A percentile compares a stretch with the other conserved stretches of the same genome.
These are phyloP conservation scores for Carex parvula DNA, from an alignment of 176 grass and related monocot species.

Conservation along the genomic window DNA sequence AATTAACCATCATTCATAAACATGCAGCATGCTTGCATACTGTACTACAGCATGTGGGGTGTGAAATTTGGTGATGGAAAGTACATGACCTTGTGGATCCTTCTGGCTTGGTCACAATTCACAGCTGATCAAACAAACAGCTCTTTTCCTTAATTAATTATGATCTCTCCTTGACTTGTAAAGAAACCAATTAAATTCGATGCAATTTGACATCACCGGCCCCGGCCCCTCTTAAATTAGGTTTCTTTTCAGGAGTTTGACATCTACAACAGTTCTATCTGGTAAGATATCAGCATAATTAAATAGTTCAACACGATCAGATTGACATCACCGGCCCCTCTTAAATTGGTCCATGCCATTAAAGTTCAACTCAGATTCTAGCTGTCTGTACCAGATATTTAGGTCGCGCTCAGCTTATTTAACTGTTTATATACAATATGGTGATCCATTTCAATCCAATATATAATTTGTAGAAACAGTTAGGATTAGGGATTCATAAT, in stretches of 20 bases:
- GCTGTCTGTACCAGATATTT: too few species aligned
- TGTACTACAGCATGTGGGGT: not conserved
- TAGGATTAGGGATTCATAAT: too few species aligned
- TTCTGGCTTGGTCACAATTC: not conserved
- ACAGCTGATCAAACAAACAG: not conserved
- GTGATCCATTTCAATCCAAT: too few species aligned
- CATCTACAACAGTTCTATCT: not conserved
- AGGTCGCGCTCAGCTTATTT: too few species aligned
- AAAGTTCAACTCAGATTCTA: too few species aligned
- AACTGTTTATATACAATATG: too few species aligned
- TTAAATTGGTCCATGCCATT: too few species aligned
- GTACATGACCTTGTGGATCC: not conserved
- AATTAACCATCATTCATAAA: not conserved
- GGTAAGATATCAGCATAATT: not conserved
- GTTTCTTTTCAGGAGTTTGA: conserved; percentile 5
- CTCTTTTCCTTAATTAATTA: not conserved
- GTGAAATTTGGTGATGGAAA: not conserved
- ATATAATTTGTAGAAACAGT: too few species aligned
- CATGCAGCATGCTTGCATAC: not conserved
- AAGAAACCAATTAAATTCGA: conserved; percentile 8
- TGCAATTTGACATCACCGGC: not conserved
- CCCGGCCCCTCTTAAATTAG: not conserved
- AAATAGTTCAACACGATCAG: not conserved
- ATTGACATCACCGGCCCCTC: too few species aligned
- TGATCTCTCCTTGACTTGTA: not conserved